These are phyloP conservation scores for Malus hybrid DNA, from an alignment of 331 rosid species.

Conservation along the genomic window DNA sequence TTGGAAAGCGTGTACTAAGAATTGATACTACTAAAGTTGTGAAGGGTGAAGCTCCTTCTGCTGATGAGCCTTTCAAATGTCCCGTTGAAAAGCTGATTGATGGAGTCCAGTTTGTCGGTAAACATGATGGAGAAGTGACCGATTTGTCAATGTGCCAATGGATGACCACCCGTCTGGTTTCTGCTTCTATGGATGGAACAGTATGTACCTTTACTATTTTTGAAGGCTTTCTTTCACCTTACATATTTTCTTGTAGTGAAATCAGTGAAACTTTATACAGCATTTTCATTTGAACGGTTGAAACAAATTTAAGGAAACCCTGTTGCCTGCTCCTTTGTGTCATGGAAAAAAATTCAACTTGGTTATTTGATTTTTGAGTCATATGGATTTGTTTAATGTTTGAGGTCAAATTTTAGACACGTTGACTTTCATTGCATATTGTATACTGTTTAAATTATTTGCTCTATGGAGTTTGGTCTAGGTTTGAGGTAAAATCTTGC, in stretches of 20 bases:
- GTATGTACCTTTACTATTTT: slow-evolving; percentile 35
- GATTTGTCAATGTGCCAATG: slow-evolving; percentile 98
- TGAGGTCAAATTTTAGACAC: background rate
- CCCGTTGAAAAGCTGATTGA: slow-evolving; percentile 78
- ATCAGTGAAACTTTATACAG: background rate
- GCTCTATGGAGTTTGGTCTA: background rate
- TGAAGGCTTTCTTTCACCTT: background rate
- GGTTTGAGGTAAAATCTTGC: background rate
- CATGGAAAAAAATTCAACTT: background rate
- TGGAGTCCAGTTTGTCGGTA: slow-evolving; percentile 91
- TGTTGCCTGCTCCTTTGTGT: background rate
- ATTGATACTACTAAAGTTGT: slow-evolving; percentile 92
- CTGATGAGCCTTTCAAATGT: slow-evolving; percentile 72
- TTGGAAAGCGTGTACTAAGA: slow-evolving; percentile 70
- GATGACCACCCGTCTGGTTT: slow-evolving; percentile 95
- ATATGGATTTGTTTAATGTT: background rate
- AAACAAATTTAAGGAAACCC: background rate
- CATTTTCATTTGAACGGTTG: background rate
- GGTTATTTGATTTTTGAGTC: background rate
- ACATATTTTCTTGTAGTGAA: background rate
- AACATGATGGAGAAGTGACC: slow-evolving; percentile 90
- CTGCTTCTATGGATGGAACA: slow-evolving; percentile 94
- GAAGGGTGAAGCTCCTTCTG: slow-evolving; percentile 56
- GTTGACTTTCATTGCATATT: background rate
- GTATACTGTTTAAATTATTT: background rate